Conservation (phyloP, 2,329 filamentous ascomycete genomes). For the Colletotrichum siamense region DNA sequence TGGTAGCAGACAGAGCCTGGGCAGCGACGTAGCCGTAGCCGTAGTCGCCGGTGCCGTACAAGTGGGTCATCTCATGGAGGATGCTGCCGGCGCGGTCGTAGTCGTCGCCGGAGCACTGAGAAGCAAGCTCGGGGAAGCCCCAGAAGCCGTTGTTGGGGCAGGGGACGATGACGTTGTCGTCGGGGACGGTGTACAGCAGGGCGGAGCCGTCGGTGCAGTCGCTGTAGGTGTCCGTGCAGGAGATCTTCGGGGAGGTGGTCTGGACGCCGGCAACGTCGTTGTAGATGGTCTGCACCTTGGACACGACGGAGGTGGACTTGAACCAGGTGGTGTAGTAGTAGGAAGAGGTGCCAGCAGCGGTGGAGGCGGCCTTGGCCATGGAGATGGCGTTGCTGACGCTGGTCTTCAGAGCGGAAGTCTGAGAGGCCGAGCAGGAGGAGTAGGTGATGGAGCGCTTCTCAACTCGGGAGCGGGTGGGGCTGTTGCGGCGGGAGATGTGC, state of each 20-base stretch:
- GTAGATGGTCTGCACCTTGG: conserved; percentile 18
- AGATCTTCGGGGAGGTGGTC: conserved; percentile 16
- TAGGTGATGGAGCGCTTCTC: conserved; percentile 19
- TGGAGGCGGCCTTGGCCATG: conserved; percentile 16
- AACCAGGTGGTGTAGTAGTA: conserved; percentile 21
- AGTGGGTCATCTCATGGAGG: conserved; percentile 18
- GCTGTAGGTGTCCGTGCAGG: conserved; percentile 12
- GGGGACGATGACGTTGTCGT: conserved; percentile 17
- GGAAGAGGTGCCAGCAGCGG: not conserved
- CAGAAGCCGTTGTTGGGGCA: conserved; percentile 22
- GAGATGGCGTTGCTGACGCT: conserved; percentile 12
- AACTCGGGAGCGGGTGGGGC: not conserved
- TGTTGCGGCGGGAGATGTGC: conserved; percentile 8
- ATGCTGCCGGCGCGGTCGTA: conserved; percentile 16
- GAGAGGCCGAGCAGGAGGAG: conserved; percentile 12
- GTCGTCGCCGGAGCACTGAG: conserved; percentile 11
- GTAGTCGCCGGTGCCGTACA: conserved; percentile 13
- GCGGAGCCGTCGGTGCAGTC: conserved; percentile 16
- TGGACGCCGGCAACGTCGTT: conserved; percentile 13
- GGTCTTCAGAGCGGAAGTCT: not conserved
- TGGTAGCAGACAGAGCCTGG: conserved; percentile 9
- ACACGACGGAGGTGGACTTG: conserved; percentile 6
- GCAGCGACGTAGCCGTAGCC: conserved; percentile 8
- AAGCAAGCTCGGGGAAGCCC: conserved; percentile 12
- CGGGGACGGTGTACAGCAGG: conserved; percentile 17